These are phyloP conservation scores for Lachancea sp. DNA, from an alignment of 805 yeast species.

Conservation along the genomic window DNA sequence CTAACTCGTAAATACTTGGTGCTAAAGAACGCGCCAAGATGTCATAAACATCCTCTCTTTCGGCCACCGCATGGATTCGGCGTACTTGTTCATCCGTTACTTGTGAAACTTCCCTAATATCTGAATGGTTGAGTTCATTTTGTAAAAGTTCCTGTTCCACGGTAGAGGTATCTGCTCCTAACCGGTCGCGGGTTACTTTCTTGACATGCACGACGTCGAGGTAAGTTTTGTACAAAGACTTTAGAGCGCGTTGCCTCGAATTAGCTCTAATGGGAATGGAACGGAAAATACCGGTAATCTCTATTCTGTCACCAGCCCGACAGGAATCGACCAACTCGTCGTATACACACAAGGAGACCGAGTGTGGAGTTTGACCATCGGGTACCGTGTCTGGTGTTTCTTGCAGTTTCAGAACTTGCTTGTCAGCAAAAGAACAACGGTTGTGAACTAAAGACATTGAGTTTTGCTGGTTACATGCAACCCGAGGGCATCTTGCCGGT, in stretches of 20 bases:
- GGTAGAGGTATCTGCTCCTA: slow-evolving; percentile 76
- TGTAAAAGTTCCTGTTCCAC: slow-evolving; percentile 39
- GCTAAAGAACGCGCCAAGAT: slow-evolving; percentile 85
- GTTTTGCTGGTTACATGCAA: slow-evolving; percentile 70
- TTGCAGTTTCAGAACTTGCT: slow-evolving; percentile 88
- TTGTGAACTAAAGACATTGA: slow-evolving; percentile 91
- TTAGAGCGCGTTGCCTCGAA: slow-evolving; percentile 75
- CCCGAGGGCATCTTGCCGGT: slow-evolving; percentile 89
- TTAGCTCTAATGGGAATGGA: slow-evolving; percentile 88
- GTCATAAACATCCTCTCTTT: slow-evolving; percentile 77
- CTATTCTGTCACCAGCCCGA: slow-evolving; percentile 94
- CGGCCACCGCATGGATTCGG: slow-evolving; percentile 53
- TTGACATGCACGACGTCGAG: slow-evolving; percentile 90
- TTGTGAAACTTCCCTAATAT: slow-evolving; percentile 68
- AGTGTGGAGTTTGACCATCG: slow-evolving; percentile 97
- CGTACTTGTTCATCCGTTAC: slow-evolving; percentile 64
- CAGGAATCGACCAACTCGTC: slow-evolving; percentile 93
- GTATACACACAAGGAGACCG: slow-evolving; percentile 87
- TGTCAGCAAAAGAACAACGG: slow-evolving; percentile 88
- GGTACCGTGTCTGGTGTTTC: slow-evolving; percentile 96
- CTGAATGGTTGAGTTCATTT: slow-evolving; percentile 45
- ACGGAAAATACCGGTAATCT: slow-evolving; percentile 91
- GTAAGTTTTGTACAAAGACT: slow-evolving; percentile 83
- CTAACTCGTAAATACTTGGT: slow-evolving; percentile 94
- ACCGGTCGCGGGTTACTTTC: slow-evolving; percentile 72